Conservation (phyloP, 805 yeast genomes). For the Wickerhamiella kurtzmanii region DNA sequence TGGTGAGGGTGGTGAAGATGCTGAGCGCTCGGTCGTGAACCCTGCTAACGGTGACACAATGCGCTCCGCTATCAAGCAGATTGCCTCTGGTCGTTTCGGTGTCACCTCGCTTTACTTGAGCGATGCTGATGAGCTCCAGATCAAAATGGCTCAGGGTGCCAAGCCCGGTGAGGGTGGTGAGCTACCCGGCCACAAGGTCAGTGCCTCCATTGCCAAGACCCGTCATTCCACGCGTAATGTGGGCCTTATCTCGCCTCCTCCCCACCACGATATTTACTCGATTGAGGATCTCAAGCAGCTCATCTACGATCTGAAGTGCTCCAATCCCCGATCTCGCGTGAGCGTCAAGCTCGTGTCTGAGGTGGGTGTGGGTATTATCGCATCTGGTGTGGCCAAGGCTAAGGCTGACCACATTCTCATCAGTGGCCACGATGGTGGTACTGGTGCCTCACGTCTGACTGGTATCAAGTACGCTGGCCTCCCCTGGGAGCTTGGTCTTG, state of each 20-base stretch:
- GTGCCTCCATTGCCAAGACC: constrained; percentile 77
- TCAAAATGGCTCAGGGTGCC: constrained; percentile 99
- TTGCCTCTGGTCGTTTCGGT: constrained; percentile 97
- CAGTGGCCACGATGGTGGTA: constrained; percentile 99
- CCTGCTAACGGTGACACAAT: constrained; percentile 82
- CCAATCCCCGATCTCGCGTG: constrained; percentile 93
- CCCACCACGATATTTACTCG: constrained; percentile 96
- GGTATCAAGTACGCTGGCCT: constrained; percentile 94
- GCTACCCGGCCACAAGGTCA: constrained; percentile 86
- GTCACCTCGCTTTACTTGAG: constrained; percentile 89
- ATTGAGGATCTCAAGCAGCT: constrained; percentile 95
- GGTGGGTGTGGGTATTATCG: constrained; percentile 98
- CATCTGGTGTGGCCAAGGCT: constrained; percentile 98
- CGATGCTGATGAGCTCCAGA: constrained; percentile 95
- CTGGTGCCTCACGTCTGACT: constrained; percentile 98
- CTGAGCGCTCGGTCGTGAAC: constrained; percentile 68
- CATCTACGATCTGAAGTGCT: constrained; percentile 89
- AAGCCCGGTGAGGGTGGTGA: constrained; percentile 99
- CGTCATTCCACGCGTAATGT: constrained; percentile 96
- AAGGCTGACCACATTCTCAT: constrained; percentile 93
- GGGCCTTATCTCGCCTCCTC: constrained; percentile 95
- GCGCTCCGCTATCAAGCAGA: constrained; percentile 97
- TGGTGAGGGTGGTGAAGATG: constrained; percentile 99
- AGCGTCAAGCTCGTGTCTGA: constrained; percentile 94
- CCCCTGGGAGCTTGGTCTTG: constrained; percentile 97